Percentiles rank a stretch among this genome's conserved stretches.
phyloP scores from a whole-genome alignment of 179 eudicot genomes.

The Beta corolliflora region DNA sequence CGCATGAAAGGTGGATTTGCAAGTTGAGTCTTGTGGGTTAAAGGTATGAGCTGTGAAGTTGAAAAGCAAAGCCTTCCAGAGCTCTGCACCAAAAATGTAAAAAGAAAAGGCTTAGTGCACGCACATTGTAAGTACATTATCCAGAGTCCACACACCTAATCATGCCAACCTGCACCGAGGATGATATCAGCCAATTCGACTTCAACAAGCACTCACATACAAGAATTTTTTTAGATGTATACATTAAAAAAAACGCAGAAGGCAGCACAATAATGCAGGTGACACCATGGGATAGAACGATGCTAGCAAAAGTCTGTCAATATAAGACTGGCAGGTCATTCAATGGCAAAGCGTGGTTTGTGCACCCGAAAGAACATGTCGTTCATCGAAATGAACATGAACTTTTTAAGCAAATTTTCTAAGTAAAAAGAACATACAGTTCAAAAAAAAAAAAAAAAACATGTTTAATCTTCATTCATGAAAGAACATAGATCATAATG shows the following conservation, averaged over 20 bases:
- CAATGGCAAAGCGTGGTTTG: too few species aligned
- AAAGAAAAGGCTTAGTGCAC: background rate
- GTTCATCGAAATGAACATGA: too few species aligned
- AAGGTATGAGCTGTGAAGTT: background rate
- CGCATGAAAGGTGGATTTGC: background rate
- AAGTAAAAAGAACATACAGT: too few species aligned
- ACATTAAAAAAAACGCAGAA: background rate
- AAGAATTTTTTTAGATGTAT: background rate
- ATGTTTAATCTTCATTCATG: too few species aligned
- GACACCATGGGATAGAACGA: background rate
- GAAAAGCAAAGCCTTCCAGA: background rate
- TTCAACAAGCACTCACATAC: background rate
- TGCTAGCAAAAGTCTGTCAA: background rate
- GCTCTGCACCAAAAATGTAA: conserved; percentile 8
- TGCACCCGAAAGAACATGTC: too few species aligned
- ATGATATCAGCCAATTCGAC: background rate
- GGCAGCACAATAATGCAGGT: background rate
- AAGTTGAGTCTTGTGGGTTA: background rate
- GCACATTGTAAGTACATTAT: background rate
- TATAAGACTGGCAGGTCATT: background rate
- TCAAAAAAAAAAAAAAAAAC: too few species aligned
- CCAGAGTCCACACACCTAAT: background rate
- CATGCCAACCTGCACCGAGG: background rate
- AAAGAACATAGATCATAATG: too few species aligned
- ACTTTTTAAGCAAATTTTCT: too few species aligned